Base-by-base conservation (phyloP, 306 rosid genomes). In the Acacia melanoxylon region DNA sequence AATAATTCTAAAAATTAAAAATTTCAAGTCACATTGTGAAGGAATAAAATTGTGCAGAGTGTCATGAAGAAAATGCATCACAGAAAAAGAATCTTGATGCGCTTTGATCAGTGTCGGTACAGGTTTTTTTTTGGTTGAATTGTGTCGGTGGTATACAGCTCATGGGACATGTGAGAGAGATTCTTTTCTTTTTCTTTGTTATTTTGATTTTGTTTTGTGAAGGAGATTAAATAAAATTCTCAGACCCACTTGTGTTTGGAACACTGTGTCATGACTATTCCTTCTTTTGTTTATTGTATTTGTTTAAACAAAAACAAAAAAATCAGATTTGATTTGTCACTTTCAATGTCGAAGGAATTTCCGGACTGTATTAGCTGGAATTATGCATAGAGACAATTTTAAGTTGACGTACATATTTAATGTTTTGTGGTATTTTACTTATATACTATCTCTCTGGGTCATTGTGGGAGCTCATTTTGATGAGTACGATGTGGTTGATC, bases 161-260 rank as follows among this genome's bases (percentile, higher is more conserved):
- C 31, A 61, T 56, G 22, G 22, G 20, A 29, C 76, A 72, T 63
- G 85, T 79, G 80, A 68, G 79, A 80, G 79, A 80, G 51, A 87
- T 82, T 85, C 85, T 75, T 80, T 56, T 27, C 40, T 22, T 29
- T 54, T 63, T 63, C 41, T 27, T 7, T 29, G 42, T 63, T 29
- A 11, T 62, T 24, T 37, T 76, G 40, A 52, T 80, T 72, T 76
- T 83, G 69, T 79, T 79, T 79, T 85, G 81, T 79, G 63, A 79
- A 71, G 48, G 24, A 79, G 85, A 42, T 42, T 42, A 42, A 42
- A 84, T 79, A 82, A 87, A 80, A 82, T 29, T 74, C 70, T 79
- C 81, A 19, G n/a, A 16, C 81, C 86, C 61, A 82, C 88, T 69
- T 41, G 76, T 78, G 25, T 20, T 33, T 11, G 72, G 45, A 75